These are phyloP conservation scores for Pisolithus orientalis DNA, from an alignment of 768 basidiomycete genomes.

Conservation along the genomic window DNA sequence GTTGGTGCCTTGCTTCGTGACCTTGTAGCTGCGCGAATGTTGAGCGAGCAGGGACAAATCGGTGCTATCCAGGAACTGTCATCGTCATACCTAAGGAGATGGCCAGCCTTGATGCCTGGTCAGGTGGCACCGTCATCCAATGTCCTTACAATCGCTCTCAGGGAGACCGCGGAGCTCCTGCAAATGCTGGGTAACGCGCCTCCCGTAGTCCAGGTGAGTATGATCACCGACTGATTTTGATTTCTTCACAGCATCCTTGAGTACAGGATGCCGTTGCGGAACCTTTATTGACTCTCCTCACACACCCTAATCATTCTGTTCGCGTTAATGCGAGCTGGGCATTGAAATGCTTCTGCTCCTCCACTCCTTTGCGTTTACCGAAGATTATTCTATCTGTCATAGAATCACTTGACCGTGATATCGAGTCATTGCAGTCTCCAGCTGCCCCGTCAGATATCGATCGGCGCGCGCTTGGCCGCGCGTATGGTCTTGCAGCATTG, in stretches of 20 bases:
- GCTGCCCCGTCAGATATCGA: conserved; percentile 66
- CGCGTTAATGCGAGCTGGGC: conserved; percentile 84
- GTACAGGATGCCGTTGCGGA: conserved; percentile 78
- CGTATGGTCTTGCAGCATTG: conserved; percentile 84
- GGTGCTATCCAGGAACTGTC: conserved; percentile 83
- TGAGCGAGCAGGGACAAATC: conserved; percentile 94
- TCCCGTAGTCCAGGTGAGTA: conserved; percentile 69
- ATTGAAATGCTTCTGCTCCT: conserved; percentile 84
- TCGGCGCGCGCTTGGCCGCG: conserved; percentile 73
- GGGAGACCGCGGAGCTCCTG: conserved; percentile 80
- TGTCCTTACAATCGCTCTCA: conserved; percentile 66
- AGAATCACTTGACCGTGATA: conserved; percentile 80
- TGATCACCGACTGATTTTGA: not conserved
- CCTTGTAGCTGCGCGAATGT: conserved; percentile 79
- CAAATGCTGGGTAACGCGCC: conserved; percentile 91
- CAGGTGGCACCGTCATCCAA: conserved; percentile 61
- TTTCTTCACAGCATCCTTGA: not conserved
- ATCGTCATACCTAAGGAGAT: conserved; percentile 75
- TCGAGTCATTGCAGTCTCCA: conserved; percentile 66
- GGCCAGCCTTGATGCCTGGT: conserved; percentile 91
- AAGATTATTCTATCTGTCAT: conserved; percentile 71
- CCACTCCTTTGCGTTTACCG: conserved; percentile 80
- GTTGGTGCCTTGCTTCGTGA: conserved; percentile 78
- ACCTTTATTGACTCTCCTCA: conserved; percentile 75
- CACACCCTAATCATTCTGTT: conserved; percentile 85